A percentile compares a stretch with the other conserved stretches of the same genome.
Conservation (phyloP, 148 eudicot species). For the Oxyria digyna region DNA sequence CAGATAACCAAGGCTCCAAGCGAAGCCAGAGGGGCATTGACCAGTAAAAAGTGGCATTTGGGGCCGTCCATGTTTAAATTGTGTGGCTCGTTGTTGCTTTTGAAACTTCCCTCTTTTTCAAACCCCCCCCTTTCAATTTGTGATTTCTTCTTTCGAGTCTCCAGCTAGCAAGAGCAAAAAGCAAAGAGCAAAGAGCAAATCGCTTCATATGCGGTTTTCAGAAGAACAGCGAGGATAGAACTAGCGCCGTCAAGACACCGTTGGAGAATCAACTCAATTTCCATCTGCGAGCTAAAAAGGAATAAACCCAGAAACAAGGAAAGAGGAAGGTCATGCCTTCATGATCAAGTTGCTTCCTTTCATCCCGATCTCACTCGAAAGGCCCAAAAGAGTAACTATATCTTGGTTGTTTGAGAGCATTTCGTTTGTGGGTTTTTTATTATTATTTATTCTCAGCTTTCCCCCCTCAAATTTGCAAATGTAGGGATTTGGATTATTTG, state of each 20-base stretch:
- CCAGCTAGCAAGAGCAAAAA: too few relatives aligned
- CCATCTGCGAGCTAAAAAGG: not conserved
- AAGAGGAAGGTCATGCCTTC: not conserved
- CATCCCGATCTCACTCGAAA: not conserved
- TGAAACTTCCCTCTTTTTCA: not conserved
- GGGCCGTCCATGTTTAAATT: not conserved
- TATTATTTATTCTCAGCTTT: not conserved
- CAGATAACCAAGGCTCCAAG: not conserved
- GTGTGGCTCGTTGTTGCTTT: not conserved
- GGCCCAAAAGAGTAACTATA: not conserved
- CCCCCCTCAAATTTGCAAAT: not conserved
- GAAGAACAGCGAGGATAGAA: not conserved
- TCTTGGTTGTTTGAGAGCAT: not conserved
- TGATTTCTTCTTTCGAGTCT: not conserved
- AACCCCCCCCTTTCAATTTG: not conserved
- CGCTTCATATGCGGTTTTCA: not conserved
- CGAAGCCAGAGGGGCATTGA: not conserved
- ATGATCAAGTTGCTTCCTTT: constrained; percentile 7
- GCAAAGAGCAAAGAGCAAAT: not conserved
- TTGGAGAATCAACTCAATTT: not conserved
- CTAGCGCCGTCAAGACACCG: not conserved
- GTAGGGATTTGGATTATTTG: constrained; percentile 1
- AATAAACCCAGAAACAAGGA: constrained; percentile 3
- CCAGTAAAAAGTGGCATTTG: not conserved
- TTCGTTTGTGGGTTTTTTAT: not conserved